Base-by-base conservation (phyloP, 129 eudicot genomes). In the Solidago caesia region DNA sequence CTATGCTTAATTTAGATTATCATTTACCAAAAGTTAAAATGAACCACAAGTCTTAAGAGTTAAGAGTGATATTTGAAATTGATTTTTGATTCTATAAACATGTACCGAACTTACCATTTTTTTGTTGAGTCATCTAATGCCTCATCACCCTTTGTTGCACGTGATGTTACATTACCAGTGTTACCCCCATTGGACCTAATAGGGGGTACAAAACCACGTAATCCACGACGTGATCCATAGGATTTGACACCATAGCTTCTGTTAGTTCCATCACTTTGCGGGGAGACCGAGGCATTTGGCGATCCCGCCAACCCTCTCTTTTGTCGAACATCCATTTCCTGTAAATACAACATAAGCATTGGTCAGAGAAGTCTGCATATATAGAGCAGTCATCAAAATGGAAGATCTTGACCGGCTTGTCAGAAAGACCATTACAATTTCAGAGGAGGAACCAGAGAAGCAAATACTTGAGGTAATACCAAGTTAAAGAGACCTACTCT, bases 131-230 rank as follows among this genome's bases (percentile, higher is more conserved):
- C 99, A 44, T 91, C 99, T 77, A 85, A 44, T 68, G 92, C 73
- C 80, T 89, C 99, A 57, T 91, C 95, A 25, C 87, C 85, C 82
- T 91, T 95, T 74, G 92, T 84, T 72, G 85, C 85, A 53, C 91
- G 92, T 41, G 96, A 81, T 60, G 90, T 81, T 79, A 85, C 74
- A 82, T 88, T 91, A 76, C 92, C 94, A 11, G 75, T 74, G 75
- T 83, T 87, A 74, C 87, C 90, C 53, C 91, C 87, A 60, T 83
- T 95, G 56, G 96, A 84, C 81, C 82, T 85, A 68, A 89, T 91
- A 8, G 99, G 97, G 44, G 99, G 97, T 29, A 91, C 84, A 77
- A 91, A 91, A 76, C 99, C 97, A 69, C 99, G 96, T 42, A 88
- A 46, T 39, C 99, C 99, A 76, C 99, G 99, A 42, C 99, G 94